These are phyloP conservation scores for Amanita polypyramis DNA, from an alignment of 768 basidiomycete genomes.

Conservation along the genomic window DNA sequence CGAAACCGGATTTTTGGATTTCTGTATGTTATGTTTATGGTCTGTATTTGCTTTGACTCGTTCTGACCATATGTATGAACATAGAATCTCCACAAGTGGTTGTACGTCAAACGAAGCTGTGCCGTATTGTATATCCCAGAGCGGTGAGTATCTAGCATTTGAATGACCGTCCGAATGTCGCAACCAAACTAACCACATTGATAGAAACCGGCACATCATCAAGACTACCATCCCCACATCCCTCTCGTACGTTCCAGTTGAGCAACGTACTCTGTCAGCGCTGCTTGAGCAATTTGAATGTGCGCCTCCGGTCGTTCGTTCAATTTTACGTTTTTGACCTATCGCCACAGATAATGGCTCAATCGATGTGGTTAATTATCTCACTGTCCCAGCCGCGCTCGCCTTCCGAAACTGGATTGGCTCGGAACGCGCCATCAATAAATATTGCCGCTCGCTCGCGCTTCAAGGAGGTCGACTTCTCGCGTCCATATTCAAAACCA, in stretches of 20 bases:
- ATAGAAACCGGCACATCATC: conserved; percentile 56
- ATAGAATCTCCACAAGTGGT: conserved; percentile 75
- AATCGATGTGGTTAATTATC: conserved; percentile 39
- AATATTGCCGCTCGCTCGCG: conserved; percentile 63
- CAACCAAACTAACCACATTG: background rate
- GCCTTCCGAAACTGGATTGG: conserved; percentile 67
- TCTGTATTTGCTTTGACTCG: background rate
- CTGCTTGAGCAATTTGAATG: conserved; percentile 37
- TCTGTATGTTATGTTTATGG: conserved; percentile 32
- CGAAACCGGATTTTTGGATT: conserved; percentile 64
- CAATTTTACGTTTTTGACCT: background rate
- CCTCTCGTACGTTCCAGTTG: conserved; percentile 33
- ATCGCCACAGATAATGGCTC: conserved; percentile 51
- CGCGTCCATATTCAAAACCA: conserved; percentile 50
- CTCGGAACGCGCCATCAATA: conserved; percentile 62
- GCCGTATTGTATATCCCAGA: conserved; percentile 69
- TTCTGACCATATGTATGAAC: background rate
- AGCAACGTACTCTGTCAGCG: conserved; percentile 20
- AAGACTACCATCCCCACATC: conserved; percentile 52
- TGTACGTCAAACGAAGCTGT: conserved; percentile 56
- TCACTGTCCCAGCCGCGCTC: conserved; percentile 51
- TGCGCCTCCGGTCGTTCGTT: conserved; percentile 24
- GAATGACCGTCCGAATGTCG: background rate
- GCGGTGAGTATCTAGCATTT: conserved; percentile 19
- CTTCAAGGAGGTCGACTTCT: conserved; percentile 52